These are phyloP conservation scores for Pterocarpus santalinus DNA, from an alignment of 306 rosid genomes.

Conservation along the genomic window DNA sequence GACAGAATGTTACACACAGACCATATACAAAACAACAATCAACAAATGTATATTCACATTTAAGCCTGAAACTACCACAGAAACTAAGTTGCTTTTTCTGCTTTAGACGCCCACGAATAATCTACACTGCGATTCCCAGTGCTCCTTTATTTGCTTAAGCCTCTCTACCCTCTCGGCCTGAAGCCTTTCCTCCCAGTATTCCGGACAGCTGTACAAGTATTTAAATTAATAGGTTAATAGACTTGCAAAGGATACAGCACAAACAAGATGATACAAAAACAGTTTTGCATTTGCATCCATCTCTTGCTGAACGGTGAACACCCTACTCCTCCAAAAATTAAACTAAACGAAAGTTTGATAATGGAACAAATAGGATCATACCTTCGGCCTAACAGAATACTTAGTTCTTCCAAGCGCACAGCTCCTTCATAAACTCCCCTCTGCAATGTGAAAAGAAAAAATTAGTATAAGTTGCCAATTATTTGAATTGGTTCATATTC, in stretches of 20 bases:
- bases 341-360: not conserved
- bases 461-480: not conserved
- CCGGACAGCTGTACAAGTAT: constrained; percentile 60
- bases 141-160: constrained; percentile 77
- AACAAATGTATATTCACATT: constrained; percentile 31
- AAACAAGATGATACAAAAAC: not conserved
- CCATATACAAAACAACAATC: constrained; percentile 6
- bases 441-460: constrained; percentile 54
- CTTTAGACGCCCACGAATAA: constrained; percentile 66
- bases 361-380: constrained; percentile 38
- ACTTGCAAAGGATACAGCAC: not conserved
- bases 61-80: constrained; percentile 5
- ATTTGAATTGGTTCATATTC: constrained; percentile 5
- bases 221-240: not conserved
- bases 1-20: not conserved
- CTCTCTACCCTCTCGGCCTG: constrained; percentile 76
- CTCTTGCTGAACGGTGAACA: not conserved
- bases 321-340: not conserved
- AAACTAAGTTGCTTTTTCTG: constrained; percentile 11
- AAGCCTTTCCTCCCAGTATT: constrained; percentile 87
- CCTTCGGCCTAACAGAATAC: constrained; percentile 73
- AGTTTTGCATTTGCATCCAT: not conserved
- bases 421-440: constrained; percentile 71
- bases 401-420: constrained; percentile 84
- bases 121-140: constrained; percentile 80